Evolutionary conservation across 2,329 filamentous ascomycete species (phyloP).

Genomic region (Colletotrichum viniferum): DNA sequence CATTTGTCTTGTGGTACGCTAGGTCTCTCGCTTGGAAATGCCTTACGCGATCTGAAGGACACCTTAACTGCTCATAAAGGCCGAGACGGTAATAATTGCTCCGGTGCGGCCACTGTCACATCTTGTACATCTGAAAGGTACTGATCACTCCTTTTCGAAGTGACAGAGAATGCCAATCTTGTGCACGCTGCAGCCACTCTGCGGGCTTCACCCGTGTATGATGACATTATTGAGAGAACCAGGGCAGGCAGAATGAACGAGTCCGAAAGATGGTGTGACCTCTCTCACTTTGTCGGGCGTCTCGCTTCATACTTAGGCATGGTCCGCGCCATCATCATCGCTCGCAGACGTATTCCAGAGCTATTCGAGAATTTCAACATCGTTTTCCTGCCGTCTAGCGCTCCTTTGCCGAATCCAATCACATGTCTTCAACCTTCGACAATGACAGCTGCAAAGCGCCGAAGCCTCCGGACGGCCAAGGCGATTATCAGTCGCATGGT

Average conservation of each 20-base stretch:
- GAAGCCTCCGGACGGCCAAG: background rate
- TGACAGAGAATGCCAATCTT: background rate
- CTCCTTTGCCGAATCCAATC: constrained; percentile 21
- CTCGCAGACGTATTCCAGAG: constrained; percentile 28
- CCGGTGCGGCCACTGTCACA: background rate
- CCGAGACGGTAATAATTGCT: background rate
- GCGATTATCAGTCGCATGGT: constrained; percentile 28
- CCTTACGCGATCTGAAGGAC: background rate
- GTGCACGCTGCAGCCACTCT: background rate
- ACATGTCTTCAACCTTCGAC: background rate
- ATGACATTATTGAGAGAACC: background rate
- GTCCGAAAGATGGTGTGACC: constrained; percentile 30
- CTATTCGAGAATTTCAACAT: constrained; percentile 33
- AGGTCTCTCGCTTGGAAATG: background rate
- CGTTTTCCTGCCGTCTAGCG: constrained; percentile 28
- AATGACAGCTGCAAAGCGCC: constrained; percentile 2
- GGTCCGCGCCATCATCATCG: constrained; percentile 23
- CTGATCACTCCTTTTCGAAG: background rate
- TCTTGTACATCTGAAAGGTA: background rate
- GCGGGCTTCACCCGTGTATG: background rate
- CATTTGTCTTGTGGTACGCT: background rate
- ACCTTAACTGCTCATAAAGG: background rate
- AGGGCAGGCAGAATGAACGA: constrained; percentile 9
- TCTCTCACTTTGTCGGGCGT: constrained; percentile 31
- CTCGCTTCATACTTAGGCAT: constrained; percentile 28